Evolutionary conservation across 208 protist genomes (phyloP), one percentile per base, ranked within the genome.

Genomic region (Trypanosoma brucei): DNA sequence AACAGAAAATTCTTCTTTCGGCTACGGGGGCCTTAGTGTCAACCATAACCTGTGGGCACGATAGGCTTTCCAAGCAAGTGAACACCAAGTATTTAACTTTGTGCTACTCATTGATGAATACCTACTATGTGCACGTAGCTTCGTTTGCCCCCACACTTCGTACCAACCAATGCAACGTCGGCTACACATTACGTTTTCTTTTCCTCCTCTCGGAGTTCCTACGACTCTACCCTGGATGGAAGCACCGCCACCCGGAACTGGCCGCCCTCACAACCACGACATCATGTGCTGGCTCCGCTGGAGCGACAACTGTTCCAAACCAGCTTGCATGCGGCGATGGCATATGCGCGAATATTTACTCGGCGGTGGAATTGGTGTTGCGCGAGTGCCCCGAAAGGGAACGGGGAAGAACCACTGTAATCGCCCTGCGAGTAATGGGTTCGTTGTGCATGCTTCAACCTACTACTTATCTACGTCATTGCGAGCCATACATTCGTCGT

Each of bases 141-240:
- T 70, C 64, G 13, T 65, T 95, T 46, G 34, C 89, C 38, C 68
- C 77, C 31, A 74, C 64, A 38, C 61, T 91, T 44, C 62, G 62
- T 9, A 75, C 63, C 31, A 70, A 84, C 42, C 70, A 73, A 35
- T 71, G 80, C 39, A 83, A 75, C 53, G 55, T 86, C 34, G 78
- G 72, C 30, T 95, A 95, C 70, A 78, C 80, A 6, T 79, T 86
- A 59, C 86, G 90, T 36, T 93, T 91, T 62, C 73, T 93, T 34
- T 95, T 95, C 68, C 78, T 95, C 3, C 73, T 95, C n/a, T 92
- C 86, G 11, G 84, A 92, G 64, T 83, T 95, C 46, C 65, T 93
- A 55, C 83, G 90, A 2, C 65, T 75, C 50, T 95, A 91, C 62
- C 84, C 78, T 34, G 86, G 81, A n/a, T 95, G 89, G 86, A 59